Base-by-base conservation (phyloP, 176 grass and related monocot species). In the Pontederia paniculata region DNA sequence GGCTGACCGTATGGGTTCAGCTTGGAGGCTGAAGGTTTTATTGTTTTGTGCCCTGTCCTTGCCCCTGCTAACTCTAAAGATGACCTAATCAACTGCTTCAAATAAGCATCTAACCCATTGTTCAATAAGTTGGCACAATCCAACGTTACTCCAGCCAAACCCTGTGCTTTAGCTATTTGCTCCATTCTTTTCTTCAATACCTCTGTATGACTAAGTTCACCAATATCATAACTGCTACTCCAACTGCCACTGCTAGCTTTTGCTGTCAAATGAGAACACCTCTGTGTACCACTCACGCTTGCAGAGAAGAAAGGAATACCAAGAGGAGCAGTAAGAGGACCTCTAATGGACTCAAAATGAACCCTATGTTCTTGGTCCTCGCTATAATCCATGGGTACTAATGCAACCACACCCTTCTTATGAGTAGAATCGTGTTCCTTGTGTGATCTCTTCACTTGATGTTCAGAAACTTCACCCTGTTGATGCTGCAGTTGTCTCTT, bases 231-330 rank as follows among this genome's bases (percentile, higher is more conserved):
- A 21, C 50, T 44, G 12, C 64, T 67, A 9, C 23, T 37, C 3
- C 28, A 76, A 58, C 50, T 45, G 50, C 60, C 55, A 18, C 71
- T 63, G 61, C 42, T 52, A 47, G 25, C 52, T 76, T 44, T 70
- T 43, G 48, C 12, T 50, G 57, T 21, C 22, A 46, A 55, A 0
- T 23, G 74, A 2, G 66, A 21, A 17, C 56, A 46, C 68, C 69
- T 94, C 43, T 54, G 72, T 48, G 79, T 57, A 41, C 83, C 80
- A 45, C 83, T 77, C 2, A 68, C 47, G 65, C 80, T 94, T 49
- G 66, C 73, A 42, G 76, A 69, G 83, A 79, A 94, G 58, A 84
- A 88, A 4, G 79, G 79, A 62, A 81, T 76, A 55, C 79, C 82
- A 50, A 84, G 72, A 48, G 91, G 86, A 67, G 79, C 76, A 2